Evolutionary conservation across 176 grass and related monocot genomes (phyloP).

Genomic region (Hordeum vulgare): MorexV3_pseudomolecules_assembly NC_058520.1:389485942-389486441

Average conservation of each 20-base stretch:
- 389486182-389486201: conserved; percentile 76
- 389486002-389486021: conserved; percentile 47
- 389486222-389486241: conserved; percentile 93
- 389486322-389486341: background rate
- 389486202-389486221: conserved; percentile 91
- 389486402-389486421: background rate
- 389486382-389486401: background rate
- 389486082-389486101: background rate
- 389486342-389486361: background rate
- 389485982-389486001: conserved; percentile 55
- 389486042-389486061: background rate
- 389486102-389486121: background rate
- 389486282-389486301: conserved; percentile 62
- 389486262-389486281: conserved; percentile 79
- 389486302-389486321: background rate
- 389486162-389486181: conserved; percentile 65
- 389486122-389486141: too few relatives aligned
- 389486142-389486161: conserved; percentile 90
- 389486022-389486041: conserved; percentile 66
- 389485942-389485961: conserved; percentile 46
- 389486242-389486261: conserved; percentile 83
- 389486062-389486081: background rate
- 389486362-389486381: background rate
- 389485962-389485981: conserved; percentile 44
- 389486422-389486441: background rate